phyloP scores from a whole-genome alignment of 2,329 filamentous ascomycete genomes.

The Diaporthe vaccinii region DNA sequence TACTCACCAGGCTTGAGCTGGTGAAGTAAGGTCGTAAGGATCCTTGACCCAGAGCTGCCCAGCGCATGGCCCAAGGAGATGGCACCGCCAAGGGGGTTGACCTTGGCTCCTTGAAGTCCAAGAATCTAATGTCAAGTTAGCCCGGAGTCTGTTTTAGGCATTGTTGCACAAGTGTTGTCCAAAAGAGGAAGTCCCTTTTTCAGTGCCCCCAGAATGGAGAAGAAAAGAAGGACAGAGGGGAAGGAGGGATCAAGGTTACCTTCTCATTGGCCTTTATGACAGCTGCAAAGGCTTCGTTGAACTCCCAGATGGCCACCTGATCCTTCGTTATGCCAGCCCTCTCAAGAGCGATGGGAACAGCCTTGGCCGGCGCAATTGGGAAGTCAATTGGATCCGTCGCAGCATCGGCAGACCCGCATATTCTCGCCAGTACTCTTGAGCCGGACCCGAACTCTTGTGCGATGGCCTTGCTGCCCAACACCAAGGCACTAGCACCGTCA shows the following conservation, averaged over 20 bases:
- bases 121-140: slow-evolving; percentile 71
- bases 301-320: slow-evolving; percentile 95
- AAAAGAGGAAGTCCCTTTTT: no score
- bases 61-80: slow-evolving; percentile 93
- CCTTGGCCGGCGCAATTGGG: slow-evolving; percentile 91
- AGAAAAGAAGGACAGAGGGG: neutral
- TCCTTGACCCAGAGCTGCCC: slow-evolving; percentile 92
- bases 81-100: slow-evolving; percentile 91
- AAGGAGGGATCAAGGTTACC: slow-evolving; percentile 57
- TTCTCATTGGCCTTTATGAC: slow-evolving; percentile 96
- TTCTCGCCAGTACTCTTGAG: slow-evolving; percentile 87
- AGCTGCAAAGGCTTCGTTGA: slow-evolving; percentile 97
- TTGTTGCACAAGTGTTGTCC: neutral
- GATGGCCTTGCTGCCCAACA: slow-evolving; percentile 84
- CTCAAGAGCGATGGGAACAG: slow-evolving; percentile 89
- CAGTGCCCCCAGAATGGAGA: neutral
- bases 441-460: slow-evolving; percentile 83
- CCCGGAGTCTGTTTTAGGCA: neutral
- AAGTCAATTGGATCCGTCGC: slow-evolving; percentile 94
- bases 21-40: slow-evolving; percentile 90
- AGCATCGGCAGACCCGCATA: slow-evolving; percentile 89
- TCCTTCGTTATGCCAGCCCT: slow-evolving; percentile 91
- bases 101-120: slow-evolving; percentile 81
- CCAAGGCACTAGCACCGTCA: slow-evolving; percentile 91
- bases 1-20: slow-evolving; percentile 94